phyloP scores from a whole-genome alignment of 805 yeast genomes.

The Metschnikowia lachancei region DNA sequence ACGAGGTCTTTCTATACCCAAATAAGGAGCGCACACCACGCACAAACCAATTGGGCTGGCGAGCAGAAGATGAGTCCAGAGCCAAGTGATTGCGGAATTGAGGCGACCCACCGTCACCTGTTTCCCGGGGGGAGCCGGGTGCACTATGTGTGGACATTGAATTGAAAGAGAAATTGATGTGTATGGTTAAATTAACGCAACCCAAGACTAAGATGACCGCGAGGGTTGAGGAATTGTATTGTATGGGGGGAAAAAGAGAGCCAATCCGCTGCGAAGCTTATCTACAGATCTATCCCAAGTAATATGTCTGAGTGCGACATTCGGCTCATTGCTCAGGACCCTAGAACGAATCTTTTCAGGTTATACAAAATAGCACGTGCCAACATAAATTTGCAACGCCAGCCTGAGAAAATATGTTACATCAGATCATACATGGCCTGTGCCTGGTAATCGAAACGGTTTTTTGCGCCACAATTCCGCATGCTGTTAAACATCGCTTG shows the following conservation, averaged over 20 bases:
- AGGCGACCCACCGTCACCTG: conserved; percentile 5
- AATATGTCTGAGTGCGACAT: neutral
- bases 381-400: neutral
- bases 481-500: conserved; percentile 3
- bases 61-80: conserved; percentile 2
- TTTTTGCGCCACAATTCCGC: conserved; percentile 10
- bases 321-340: neutral
- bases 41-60: conserved; percentile 23
- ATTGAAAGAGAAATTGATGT: neutral
- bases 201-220: conserved; percentile 1
- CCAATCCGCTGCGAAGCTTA: conserved; percentile 1
- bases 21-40: conserved; percentile 46
- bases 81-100: conserved; percentile 6
- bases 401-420: neutral
- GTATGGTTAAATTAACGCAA: neutral
- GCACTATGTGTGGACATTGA: conserved; percentile 12
- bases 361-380: neutral
- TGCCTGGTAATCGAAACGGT: conserved; percentile 4
- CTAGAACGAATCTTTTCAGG: neutral
- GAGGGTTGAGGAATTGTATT: conserved; percentile 1
- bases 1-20: conserved; percentile 71
- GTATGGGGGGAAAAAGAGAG: neutral
- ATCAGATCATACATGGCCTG: neutral
- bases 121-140: conserved; percentile 10
- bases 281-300: conserved; percentile 7